Evolutionary conservation across 768 basidiomycete genomes (phyloP), one percentile per base, ranked within the genome.

Genomic region (Auricularia cornea): DNA sequence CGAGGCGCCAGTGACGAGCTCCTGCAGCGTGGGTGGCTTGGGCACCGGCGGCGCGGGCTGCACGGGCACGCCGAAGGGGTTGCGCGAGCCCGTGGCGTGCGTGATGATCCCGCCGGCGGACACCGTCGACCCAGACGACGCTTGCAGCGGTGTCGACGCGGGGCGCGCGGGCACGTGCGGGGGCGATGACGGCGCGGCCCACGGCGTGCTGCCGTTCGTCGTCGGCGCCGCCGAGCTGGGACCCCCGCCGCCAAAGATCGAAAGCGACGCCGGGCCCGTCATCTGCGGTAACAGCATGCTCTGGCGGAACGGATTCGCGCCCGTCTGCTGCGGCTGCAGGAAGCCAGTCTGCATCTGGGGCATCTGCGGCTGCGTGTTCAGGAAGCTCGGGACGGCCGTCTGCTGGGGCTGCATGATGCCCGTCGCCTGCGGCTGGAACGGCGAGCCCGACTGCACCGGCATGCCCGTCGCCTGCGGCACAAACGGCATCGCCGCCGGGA

Each of bases 31-130:
- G 11, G 89, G 92, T 31, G 80, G 83, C 72, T 87, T 89, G 1
- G 91, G 89, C 30, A 90, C 78, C 18, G 89, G 86, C 1, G 86
- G 83, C 18, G 78, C 76, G 28, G 84, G 76, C 10, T 81, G 80
- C 4, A 82, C 78, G 3, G 90, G 84, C 32, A 84, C 83, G 5
- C 94, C 95, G 66, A 99, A 99, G 3, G 97, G 97, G 80, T 99
- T 99, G 68, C 85, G 87, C 6, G 92, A 92, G 30, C 97, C 96
- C 3, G 97, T 99, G 72, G 89, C 86, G 72, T 98, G 95, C 5
- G 94, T 81, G 68, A 85, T 87, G 30, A 98, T 81, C 81, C 78
- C 3, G 77, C 67, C 40, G 81, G 80, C 3, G 81, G 81, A 5
- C 67, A 64, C 2, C 80, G 76, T 5, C 70, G 54, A 69, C 32